Conservation (phyloP, 2,329 filamentous ascomycete genomes). For the Epichloe hybrida region DNA sequence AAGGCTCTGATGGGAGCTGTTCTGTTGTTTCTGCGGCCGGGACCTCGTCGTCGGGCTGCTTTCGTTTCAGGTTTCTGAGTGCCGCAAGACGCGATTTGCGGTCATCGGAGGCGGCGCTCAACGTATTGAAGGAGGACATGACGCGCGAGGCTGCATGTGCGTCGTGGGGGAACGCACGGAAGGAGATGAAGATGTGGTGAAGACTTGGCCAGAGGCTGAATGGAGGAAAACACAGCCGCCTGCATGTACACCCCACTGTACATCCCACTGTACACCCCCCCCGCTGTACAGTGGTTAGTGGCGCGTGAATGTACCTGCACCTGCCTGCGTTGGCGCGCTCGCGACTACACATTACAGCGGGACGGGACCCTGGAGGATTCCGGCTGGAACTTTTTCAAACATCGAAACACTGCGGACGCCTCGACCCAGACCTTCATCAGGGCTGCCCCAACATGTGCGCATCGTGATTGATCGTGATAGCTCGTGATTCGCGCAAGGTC, state of each 20-base stretch:
- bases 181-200: not conserved
- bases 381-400: not conserved
- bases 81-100: slow-evolving; percentile 92
- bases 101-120: slow-evolving; percentile 77
- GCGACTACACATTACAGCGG: slow-evolving; percentile 4
- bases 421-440: not conserved
- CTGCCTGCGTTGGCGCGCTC: not conserved
- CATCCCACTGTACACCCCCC: too few species aligned
- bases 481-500: not conserved
- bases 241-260: too few species aligned
- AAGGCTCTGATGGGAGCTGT: slow-evolving; percentile 25
- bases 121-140: slow-evolving; percentile 40
- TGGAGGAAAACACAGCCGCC: not conserved
- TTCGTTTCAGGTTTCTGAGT: slow-evolving; percentile 88
- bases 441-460: not conserved
- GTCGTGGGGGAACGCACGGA: not conserved
- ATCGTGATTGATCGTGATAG: not conserved
- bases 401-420: not conserved
- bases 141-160: not conserved
- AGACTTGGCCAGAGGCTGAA: not conserved
- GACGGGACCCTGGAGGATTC: not conserved
- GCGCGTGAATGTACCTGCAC: too few species aligned
- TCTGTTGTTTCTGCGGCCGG: slow-evolving; percentile 31
- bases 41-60: slow-evolving; percentile 53
- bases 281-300: too few species aligned